These are phyloP conservation scores for Aspergillus fumigatiaffinis DNA, from an alignment of 2,329 filamentous ascomycete species.

Conservation along the genomic window DNA sequence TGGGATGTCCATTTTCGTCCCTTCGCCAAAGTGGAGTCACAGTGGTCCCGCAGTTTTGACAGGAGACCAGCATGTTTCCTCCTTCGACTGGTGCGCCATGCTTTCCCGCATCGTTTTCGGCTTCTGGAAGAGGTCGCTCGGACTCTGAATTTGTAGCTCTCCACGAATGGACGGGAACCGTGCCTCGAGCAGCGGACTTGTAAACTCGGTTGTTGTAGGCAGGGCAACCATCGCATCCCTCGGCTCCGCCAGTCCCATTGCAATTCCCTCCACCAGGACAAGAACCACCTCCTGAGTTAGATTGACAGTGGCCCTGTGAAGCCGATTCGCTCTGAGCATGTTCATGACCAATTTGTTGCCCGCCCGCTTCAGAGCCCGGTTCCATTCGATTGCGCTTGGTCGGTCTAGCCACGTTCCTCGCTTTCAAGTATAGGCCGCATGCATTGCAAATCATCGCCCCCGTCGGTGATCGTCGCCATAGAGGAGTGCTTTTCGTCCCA, in stretches of 20 bases:
- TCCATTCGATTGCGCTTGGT: constrained; percentile 74
- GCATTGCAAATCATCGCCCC: constrained; percentile 97
- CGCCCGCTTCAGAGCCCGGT: constrained; percentile 37
- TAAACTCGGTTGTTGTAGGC: constrained; percentile 96
- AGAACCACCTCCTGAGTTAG: constrained; percentile 69
- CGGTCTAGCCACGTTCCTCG: constrained; percentile 83
- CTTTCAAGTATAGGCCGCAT: constrained; percentile 91
- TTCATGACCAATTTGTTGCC: constrained; percentile 27
- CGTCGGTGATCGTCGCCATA: constrained; percentile 90
- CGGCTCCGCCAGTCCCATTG: constrained; percentile 92
- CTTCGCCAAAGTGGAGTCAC: constrained; percentile 94
- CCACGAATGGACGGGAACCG: constrained; percentile 28
- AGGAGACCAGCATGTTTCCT: constrained; percentile 69
- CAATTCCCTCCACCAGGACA: constrained; percentile 93
- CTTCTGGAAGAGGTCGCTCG: constrained; percentile 14
- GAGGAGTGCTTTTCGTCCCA: constrained; percentile 83
- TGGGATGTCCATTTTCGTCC: constrained; percentile 91
- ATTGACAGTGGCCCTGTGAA: constrained; percentile 23
- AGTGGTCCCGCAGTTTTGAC: constrained; percentile 94
- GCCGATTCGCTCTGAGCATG: constrained; percentile 5
- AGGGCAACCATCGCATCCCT: constrained; percentile 91
- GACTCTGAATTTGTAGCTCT: constrained; percentile 27
- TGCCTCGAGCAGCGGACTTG: constrained; percentile 64
- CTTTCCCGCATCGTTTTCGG: constrained; percentile 24
- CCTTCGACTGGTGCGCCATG: constrained; percentile 20